Conservation (phyloP, 208 protist species). For the Leptomonas seymouri region DNA sequence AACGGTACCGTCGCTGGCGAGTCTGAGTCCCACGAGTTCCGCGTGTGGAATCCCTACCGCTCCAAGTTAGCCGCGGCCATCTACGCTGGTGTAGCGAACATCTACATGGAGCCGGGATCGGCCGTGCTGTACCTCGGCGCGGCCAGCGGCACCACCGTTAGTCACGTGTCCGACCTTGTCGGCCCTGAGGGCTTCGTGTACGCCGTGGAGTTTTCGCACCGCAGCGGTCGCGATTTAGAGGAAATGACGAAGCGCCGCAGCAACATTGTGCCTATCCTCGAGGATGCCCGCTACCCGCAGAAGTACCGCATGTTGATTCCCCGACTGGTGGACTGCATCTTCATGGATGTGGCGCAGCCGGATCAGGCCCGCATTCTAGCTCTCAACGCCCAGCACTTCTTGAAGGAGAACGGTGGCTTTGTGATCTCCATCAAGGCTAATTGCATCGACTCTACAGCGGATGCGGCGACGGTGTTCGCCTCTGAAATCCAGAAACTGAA, state of each 20-base stretch:
- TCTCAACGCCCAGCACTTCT: constrained; percentile 99
- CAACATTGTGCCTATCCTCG: constrained; percentile 99
- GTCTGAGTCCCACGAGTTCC: constrained; percentile 97
- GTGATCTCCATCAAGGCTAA: constrained; percentile 99
- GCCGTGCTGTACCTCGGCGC: constrained; percentile 99
- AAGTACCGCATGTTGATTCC: constrained; percentile 99
- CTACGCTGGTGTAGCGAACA: constrained; percentile 98
- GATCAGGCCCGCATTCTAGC: constrained; percentile 99
- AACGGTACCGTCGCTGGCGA: constrained; percentile 72
- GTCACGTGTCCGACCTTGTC: constrained; percentile 99
- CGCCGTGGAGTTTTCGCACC: constrained; percentile 99
- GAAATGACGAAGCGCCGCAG: constrained; percentile 99
- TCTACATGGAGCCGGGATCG: constrained; percentile 98
- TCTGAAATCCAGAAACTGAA: constrained; percentile 97
- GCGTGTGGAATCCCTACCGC: constrained; percentile 99
- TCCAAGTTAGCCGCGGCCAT: constrained; percentile 99
- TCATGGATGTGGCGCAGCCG: constrained; percentile 99
- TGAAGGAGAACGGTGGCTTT: constrained; percentile 99
- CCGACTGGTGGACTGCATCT: constrained; percentile 99
- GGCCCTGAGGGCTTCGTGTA: constrained; percentile 99
- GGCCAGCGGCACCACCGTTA: constrained; percentile 99
- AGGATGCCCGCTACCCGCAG: constrained; percentile 99
- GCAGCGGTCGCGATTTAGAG: constrained; percentile 99
- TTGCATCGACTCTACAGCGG: constrained; percentile 99
- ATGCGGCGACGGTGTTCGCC: constrained; percentile 97